Conservation (phyloP, 179 eudicot species). For the Beta macrorhiza region DNA sequence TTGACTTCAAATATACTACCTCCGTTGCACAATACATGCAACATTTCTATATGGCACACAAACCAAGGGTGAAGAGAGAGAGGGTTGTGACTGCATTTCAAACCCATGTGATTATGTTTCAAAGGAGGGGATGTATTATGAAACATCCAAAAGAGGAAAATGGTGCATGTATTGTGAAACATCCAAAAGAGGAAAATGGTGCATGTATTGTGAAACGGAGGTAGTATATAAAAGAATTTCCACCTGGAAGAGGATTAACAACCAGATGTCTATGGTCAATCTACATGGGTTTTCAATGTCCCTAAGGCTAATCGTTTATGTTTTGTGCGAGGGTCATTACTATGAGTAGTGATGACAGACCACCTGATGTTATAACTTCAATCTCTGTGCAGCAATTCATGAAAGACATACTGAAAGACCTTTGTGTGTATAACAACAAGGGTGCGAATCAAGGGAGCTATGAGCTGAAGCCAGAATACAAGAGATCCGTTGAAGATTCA, state of each 20-base stretch:
- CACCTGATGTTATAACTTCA: neutral
- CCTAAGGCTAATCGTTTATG: too few species aligned
- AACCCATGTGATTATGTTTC: too few species aligned
- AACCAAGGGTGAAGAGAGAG: too few species aligned
- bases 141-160: too few species aligned
- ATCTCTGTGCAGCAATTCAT: conserved; percentile 69
- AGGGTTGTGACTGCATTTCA: too few species aligned
- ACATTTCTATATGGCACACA: too few species aligned
- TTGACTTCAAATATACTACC: neutral
- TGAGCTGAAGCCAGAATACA: conserved; percentile 91
- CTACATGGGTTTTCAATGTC: neutral
- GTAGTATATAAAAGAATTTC: neutral
- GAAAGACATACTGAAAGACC: conserved; percentile 73
- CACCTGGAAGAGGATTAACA: neutral
- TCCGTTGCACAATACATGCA: too few species aligned
- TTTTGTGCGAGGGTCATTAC: neutral
- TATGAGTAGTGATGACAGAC: neutral
- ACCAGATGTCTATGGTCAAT: neutral
- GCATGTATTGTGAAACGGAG: too few species aligned
- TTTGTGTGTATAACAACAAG: conserved; percentile 80
- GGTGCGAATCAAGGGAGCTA: conserved; percentile 86
- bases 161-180: too few species aligned
- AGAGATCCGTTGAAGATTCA: conserved; percentile 48
- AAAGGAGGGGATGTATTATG: too few species aligned
- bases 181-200: too few species aligned